Conservation (phyloP, 352 stramenopile genomes). For the Globisporangium okanoganense region DNA sequence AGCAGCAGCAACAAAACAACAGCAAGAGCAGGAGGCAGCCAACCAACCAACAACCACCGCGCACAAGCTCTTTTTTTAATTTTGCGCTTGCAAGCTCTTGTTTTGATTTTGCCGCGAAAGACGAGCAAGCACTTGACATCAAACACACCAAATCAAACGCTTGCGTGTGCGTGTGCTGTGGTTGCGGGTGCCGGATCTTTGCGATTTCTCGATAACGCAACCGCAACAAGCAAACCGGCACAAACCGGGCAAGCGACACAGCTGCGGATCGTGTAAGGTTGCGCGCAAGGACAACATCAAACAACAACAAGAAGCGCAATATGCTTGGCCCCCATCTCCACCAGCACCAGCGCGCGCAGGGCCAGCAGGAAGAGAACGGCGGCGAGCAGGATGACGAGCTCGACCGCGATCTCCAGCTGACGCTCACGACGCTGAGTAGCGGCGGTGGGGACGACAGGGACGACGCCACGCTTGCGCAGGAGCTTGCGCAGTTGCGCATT, state of each 20-base stretch:
- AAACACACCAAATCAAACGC: background rate
- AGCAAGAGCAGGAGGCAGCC: background rate
- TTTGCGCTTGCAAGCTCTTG: background rate
- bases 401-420: background rate
- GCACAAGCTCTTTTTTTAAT: background rate
- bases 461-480: background rate
- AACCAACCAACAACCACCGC: background rate
- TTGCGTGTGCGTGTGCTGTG: background rate
- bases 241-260: background rate
- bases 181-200: conserved; percentile 10
- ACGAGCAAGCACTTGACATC: background rate
- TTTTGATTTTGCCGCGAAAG: conserved; percentile 5
- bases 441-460: background rate
- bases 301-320: background rate
- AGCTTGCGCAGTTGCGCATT: background rate
- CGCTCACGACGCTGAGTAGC: background rate
- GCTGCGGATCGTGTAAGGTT: background rate
- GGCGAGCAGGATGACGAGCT: conserved; percentile 7
- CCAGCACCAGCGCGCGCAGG: background rate
- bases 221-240: background rate
- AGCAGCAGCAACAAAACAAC: background rate
- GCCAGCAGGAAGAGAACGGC: background rate
- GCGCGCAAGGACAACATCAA: background rate
- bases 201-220: background rate
- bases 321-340: background rate